Base-by-base conservation (phyloP, 352 stramenopile genomes). In the Globisporangium camurandrum region DNA sequence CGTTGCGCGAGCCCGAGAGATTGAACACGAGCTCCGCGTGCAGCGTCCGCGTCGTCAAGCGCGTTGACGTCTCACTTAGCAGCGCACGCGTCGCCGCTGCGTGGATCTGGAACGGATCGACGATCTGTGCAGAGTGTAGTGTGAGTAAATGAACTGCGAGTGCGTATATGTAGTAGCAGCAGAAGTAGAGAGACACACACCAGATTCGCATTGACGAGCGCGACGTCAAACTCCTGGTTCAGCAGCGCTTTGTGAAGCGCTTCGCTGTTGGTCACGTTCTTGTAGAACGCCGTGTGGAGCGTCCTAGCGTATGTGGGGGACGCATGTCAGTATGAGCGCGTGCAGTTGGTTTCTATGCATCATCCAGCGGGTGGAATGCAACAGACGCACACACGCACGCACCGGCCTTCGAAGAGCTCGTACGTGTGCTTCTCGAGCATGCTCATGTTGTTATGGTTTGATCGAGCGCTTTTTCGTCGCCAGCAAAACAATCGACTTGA, bases 1-100 rank as follows among this genome's bases (percentile, higher is more conserved):
- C 77, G 51, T 93, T 91, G 60, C 80, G 78, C 40, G 77, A 84
- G 30, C 79, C 79, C 6, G 82, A 88, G 55, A 93, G 71, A 59
- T 90, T 91, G 58, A 91, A 93, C 44, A 93, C 80, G 19, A 93
- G 62, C 66, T 93, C 82, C 8, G 79, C 64, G 56, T 93, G 82
- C 46, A 93, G 47, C 42, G 67, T 86, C 59, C 82, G 86, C 50
- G 82, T 88, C 17, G 74, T 88, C 51, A 89, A 42, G 33, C 64
- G 67, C 34, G 51, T 63, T 10, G 63, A 67, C 46, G 74, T 67
- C 40, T 86, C 75, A 39, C 71, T 86, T n/a, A 86, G 63, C 34
- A 93, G 64, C 37, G 72, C 72, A 24, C 82, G 77, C 34, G 77
- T 66, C n/a, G 75, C 79, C 4, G 82, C 80, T 23, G 77, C 65